phyloP scores from a whole-genome alignment of 2,329 filamentous ascomycete species.

The Madurella mycetomatis region DNA sequence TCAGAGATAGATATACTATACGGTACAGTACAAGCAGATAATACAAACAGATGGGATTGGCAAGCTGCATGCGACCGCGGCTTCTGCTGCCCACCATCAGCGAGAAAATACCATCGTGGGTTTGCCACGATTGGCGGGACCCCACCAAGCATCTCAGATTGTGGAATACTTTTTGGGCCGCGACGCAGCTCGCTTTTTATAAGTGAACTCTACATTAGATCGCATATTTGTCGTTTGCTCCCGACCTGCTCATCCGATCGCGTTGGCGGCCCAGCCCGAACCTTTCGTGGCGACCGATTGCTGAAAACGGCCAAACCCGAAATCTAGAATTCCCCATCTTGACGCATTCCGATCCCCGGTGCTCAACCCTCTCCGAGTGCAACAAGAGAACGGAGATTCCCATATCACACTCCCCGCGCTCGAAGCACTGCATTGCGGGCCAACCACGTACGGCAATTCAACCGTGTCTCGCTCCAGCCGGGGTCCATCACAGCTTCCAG shows the following conservation, averaged over 20 bases:
- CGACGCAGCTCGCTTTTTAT: neutral
- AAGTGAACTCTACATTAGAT: neutral
- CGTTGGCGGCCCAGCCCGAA: neutral
- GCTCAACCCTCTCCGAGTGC: neutral
- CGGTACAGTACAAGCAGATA: neutral
- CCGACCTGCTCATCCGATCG: neutral
- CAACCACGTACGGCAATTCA: neutral
- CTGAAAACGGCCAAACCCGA: neutral
- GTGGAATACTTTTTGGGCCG: neutral
- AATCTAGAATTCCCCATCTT: neutral
- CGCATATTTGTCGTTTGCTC: neutral
- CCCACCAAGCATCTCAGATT: neutral
- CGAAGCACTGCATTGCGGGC: neutral
- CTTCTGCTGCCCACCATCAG: neutral
- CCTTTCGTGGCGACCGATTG: neutral
- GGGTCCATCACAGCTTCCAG: constrained; percentile 11
- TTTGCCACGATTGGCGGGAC: constrained; percentile 13
- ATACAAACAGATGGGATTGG: constrained; percentile 9
- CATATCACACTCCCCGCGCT: neutral
- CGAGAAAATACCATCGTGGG: constrained; percentile 4
- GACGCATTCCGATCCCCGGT: neutral
- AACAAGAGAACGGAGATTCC: neutral
- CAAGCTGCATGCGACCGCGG: constrained; percentile 15
- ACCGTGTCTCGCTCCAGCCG: neutral
- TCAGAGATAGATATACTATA: neutral